Base-by-base conservation (phyloP, 345 rosid genomes). In the Euphorbia tirucalli region DNA sequence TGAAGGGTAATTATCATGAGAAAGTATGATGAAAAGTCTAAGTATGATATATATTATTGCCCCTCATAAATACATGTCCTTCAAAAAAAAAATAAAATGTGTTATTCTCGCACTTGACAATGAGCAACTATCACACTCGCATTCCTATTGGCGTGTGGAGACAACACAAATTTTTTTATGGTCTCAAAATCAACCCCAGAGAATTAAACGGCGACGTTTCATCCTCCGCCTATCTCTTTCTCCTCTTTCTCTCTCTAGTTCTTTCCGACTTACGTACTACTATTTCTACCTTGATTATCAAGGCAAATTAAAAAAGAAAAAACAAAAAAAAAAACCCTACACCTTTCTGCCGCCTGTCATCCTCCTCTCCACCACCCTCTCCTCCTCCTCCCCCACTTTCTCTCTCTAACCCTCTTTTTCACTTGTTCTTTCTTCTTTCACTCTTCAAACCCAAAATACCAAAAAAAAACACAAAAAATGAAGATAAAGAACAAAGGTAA, bases 401-500 rank as follows among this genome's bases (percentile, higher is more conserved):
- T 21, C 43, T 61, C 49, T 32, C 25, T 15, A 46, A 35, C 13
- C 11, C 14, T 10, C 13, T 41, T 46, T 41, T 16, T 7, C 37
- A 18, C 58, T 1, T 37, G 3, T 16, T 7, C 6, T 41, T 46
- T 46, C 2, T 16, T 7, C 13, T 6, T 16, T 46, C 52, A 13
- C 37, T 28, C 58, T 1, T 37, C 48, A 28, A 60, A 18, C 18
- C 58, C 24, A 37, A 37, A 44, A 46, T 5, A 55, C 14, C 58
- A 31, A 32, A 58, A 32, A 24, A n/a, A 11, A 55, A 46, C 16
- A 14, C 24, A 3, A 58, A 56, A 5, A 25, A 93, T 86, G 95
- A 89, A 90, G 87, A 77, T 86, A 78, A 90, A 90, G 77, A 85
- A 87, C 84, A 94, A 92, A 78, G 98, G 98, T 43, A 93, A 87